Evolutionary conservation across 768 basidiomycete genomes (phyloP), one percentile per base, ranked within the genome.

Genomic region (Saitozyma sp.): DNA sequence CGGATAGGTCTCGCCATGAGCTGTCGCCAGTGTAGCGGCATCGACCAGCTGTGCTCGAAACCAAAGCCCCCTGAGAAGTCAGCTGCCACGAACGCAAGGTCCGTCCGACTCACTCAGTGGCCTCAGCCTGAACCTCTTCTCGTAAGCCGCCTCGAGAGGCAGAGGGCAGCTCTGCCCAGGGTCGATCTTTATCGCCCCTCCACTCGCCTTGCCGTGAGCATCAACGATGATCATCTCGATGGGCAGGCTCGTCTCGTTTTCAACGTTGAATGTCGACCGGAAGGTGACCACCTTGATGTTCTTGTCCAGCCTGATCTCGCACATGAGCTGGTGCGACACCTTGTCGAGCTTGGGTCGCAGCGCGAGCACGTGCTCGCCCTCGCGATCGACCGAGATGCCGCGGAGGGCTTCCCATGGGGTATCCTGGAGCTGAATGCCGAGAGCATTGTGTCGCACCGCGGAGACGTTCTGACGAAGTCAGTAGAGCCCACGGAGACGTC

Each of bases 201-300:
- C 86, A 2, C 88, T 84, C 19, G 91, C 89, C 69, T 90, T 91
- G 6, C 92, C 92, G 52, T 84, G 83, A 20, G 89, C 87, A 71
- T 97, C 92, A 13, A 97, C 88, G 37, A 98, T 80, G 70, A 90
- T 91, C 68, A 98, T 80, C 78, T 99, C 96, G 71, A 97, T 81
- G 6, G 94, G 92, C 73, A 97, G 91, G 51, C 95, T 83, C 0
- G 94, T 95, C 60, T 86, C 80, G 78, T 99, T 99, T 79, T 92
- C 88, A 50, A 99, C 84, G 73, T 90, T 87, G 77, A 92, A 92
- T 0, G 90, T 92, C 1, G 96, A 98, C 49, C 95, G 85, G 66
- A 99, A 84, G 1, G 91, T 97, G 63, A 98, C 90, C 58, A 94
- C 81, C 82, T 99, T 99, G 73, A 94, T 89, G 72, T 92, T 95